A percentile compares a stretch with the other conserved stretches of the same genome.
phyloP scores from a whole-genome alignment of 441 rosid species.

The Aquilaria agallochum region DNA sequence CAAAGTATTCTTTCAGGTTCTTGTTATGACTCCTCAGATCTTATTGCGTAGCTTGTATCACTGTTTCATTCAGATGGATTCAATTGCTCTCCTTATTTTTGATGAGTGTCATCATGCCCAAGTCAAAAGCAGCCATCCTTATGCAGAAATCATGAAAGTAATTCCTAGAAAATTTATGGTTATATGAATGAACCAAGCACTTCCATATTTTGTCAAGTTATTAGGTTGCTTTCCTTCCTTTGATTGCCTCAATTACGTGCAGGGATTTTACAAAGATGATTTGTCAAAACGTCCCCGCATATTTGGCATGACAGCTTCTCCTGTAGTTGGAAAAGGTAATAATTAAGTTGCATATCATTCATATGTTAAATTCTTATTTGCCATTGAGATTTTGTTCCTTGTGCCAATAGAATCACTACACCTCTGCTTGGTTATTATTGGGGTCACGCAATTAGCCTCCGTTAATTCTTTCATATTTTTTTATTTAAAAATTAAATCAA shows the following conservation, averaged over 20 bases:
- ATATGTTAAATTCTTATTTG: not conserved
- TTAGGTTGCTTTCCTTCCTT: slow-evolving; percentile 15
- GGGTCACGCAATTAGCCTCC: too few species aligned
- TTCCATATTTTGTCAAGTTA: slow-evolving; percentile 7
- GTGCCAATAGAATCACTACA: too few species aligned
- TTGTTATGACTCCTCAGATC: slow-evolving; percentile 91
- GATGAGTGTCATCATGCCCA: slow-evolving; percentile 99
- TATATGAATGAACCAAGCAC: slow-evolving; percentile 4
- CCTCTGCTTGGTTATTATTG: too few species aligned
- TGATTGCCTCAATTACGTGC: slow-evolving; percentile 20
- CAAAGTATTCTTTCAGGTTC: slow-evolving; percentile 51
- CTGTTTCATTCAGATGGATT: slow-evolving; percentile 90
- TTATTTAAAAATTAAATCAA: too few species aligned
- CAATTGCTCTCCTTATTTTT: slow-evolving; percentile 77
- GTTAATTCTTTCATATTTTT: too few species aligned
- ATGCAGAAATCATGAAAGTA: slow-evolving; percentile 93
- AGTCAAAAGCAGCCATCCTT: slow-evolving; percentile 78
- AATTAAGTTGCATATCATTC: slow-evolving; percentile 4
- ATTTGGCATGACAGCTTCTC: slow-evolving; percentile 99
- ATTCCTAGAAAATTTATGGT: slow-evolving; percentile 19
- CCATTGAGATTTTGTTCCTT: too few species aligned
- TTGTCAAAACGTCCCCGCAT: slow-evolving; percentile 62
- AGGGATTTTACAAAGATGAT: slow-evolving; percentile 68
- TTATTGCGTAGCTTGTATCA: slow-evolving; percentile 73
- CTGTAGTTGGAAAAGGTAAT: slow-evolving; percentile 91